Evolutionary conservation across 768 basidiomycete species (phyloP).

Genomic region (Boletus patriciae): DNA sequence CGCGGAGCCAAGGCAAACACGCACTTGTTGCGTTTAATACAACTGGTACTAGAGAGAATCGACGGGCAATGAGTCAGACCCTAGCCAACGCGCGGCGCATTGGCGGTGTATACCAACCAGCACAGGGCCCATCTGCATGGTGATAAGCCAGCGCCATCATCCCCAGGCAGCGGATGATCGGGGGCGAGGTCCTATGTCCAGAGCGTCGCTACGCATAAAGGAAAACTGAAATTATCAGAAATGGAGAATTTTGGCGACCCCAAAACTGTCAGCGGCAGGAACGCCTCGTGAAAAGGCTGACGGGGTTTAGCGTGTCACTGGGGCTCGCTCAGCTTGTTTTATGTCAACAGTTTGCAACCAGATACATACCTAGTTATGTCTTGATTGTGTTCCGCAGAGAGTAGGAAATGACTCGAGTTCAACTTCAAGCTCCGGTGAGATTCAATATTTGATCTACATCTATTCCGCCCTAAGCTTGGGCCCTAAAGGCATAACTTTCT

Average conservation of each 20-base stretch:
- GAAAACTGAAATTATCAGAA: not conserved
- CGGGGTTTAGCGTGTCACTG: conserved; percentile 9
- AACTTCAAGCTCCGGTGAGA: too few relatives aligned
- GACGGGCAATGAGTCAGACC: conserved; percentile 12
- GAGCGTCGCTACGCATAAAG: conserved; percentile 8
- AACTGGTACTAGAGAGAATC: conserved; percentile 10
- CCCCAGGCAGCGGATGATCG: not conserved
- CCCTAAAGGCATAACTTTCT: conserved; percentile 10
- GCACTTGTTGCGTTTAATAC: conserved; percentile 14
- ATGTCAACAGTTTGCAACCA: conserved; percentile 26
- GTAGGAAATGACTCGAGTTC: too few relatives aligned
- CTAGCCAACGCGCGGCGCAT: conserved; percentile 14
- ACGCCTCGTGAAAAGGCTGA: conserved; percentile 17
- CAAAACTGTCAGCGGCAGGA: conserved; percentile 35
- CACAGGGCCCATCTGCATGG: conserved; percentile 2
- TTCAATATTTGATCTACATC: too few relatives aligned
- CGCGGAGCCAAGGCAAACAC: conserved; percentile 19
- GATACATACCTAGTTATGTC: not conserved
- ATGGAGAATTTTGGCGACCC: conserved; percentile 23
- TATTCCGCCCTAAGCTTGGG: conserved; percentile 7
- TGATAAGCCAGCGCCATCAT: conserved; percentile 4
- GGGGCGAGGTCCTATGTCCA: not conserved
- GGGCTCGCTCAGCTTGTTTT: conserved; percentile 13
- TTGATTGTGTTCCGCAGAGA: conserved; percentile 1
- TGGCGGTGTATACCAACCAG: not conserved